These are phyloP conservation scores for Yamadazyma kanchanaburiensis DNA, from an alignment of 1,139 yeast species.

Conservation along the genomic window DNA sequence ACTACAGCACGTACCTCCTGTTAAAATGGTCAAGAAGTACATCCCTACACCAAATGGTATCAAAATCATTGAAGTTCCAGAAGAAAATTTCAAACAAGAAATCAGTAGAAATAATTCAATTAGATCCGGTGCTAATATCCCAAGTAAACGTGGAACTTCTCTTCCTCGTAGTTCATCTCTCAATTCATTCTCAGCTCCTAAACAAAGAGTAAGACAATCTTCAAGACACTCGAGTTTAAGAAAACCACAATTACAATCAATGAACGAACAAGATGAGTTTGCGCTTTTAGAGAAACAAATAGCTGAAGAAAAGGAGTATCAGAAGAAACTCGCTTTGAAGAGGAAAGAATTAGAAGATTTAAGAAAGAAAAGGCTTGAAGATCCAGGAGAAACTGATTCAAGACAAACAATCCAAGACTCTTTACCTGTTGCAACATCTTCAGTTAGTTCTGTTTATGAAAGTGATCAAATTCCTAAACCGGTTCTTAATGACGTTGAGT, in stretches of 20 bases:
- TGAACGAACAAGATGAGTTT: slow-evolving; percentile 9
- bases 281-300: slow-evolving; percentile 23
- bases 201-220: slow-evolving; percentile 11
- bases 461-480: slow-evolving; percentile 1
- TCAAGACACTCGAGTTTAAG: slow-evolving; percentile 17
- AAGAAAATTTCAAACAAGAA: slow-evolving; percentile 33
- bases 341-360: slow-evolving; percentile 30
- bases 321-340: slow-evolving; percentile 27
- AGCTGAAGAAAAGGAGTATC: slow-evolving; percentile 28
- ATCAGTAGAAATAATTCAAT: slow-evolving; percentile 41
- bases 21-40: slow-evolving; percentile 45
- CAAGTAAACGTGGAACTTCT: slow-evolving; percentile 26
- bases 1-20: slow-evolving; percentile 13
- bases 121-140: slow-evolving; percentile 27
- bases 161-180: slow-evolving; percentile 10
- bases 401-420: slow-evolving; percentile 1
- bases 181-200: slow-evolving; percentile 3
- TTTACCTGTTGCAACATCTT: slow-evolving; percentile 5
- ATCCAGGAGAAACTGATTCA: slow-evolving; percentile 1
- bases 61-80: slow-evolving; percentile 47
- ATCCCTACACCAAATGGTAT: slow-evolving; percentile 49
- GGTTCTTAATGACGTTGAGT: slow-evolving; percentile 1
- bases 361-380: slow-evolving; percentile 13
- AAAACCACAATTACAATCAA: slow-evolving; percentile 8
- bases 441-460: slow-evolving; percentile 4